phyloP scores from a whole-genome alignment of 805 yeast genomes.

The Pichia nanzhaoensis region DNA sequence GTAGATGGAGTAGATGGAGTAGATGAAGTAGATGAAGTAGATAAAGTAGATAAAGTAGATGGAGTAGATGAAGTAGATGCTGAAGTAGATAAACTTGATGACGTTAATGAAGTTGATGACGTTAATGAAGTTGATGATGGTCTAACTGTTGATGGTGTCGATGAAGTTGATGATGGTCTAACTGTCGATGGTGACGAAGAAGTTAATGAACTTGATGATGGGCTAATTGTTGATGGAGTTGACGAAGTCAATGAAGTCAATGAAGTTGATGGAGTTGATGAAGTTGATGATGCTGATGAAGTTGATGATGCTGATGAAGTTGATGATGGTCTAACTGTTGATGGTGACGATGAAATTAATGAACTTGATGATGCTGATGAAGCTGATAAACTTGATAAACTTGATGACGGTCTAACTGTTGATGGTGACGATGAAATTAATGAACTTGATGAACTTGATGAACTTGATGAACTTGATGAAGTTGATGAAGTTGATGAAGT shows the following conservation, averaged over 20 bases:
- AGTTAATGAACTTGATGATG: too few relatives aligned
- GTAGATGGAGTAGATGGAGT: too few relatives aligned
- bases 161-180: background rate
- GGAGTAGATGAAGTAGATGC: too few relatives aligned
- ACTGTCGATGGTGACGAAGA: too few relatives aligned
- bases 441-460: background rate
- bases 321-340: background rate
- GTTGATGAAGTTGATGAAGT: background rate
- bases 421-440: background rate
- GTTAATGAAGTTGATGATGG: background rate
- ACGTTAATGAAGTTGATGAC: too few relatives aligned
- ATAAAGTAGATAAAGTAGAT: background rate
- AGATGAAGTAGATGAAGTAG: too few relatives aligned
- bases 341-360: background rate
- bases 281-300: too few relatives aligned
- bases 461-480: background rate
- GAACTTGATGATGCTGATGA: background rate
- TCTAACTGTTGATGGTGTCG: background rate
- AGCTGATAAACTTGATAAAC: background rate
- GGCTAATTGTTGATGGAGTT: background rate
- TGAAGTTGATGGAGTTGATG: too few relatives aligned
- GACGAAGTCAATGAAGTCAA: too few relatives aligned
- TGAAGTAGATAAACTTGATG: too few relatives aligned
- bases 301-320: background rate
- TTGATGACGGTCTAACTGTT: background rate